Evolutionary conservation across 2,329 filamentous ascomycete genomes (phyloP).

Genomic region (Aspergillus novofumigatus): DNA sequence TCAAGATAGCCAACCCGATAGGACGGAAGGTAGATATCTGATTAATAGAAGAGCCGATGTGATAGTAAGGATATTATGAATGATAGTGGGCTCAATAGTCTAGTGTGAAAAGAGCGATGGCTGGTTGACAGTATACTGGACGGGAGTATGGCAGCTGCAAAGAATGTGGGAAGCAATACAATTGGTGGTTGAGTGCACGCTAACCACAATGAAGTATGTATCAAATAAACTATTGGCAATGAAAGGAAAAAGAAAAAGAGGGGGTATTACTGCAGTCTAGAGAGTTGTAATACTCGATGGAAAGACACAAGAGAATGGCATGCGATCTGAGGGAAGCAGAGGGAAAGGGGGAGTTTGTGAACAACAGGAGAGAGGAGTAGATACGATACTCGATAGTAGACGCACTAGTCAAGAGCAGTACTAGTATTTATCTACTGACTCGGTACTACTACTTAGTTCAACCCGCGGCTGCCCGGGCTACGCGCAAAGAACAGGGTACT

Average conservation of each 20-base stretch:
- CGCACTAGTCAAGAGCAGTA: background rate
- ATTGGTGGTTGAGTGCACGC: background rate
- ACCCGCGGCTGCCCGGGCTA: no score
- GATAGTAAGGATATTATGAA: background rate
- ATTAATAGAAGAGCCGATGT: conserved; percentile 1
- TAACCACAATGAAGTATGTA: conserved; percentile 1
- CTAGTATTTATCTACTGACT: background rate
- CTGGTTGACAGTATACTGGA: background rate
- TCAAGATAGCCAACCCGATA: background rate
- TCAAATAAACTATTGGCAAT: background rate
- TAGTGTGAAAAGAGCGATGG: conserved; percentile 2
- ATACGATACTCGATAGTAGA: background rate
- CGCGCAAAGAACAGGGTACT: background rate
- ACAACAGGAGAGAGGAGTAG: conserved; percentile 3
- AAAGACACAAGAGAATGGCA: background rate
- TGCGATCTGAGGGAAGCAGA: conserved; percentile 1
- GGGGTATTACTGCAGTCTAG: conserved; percentile 1
- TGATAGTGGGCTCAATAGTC: background rate
- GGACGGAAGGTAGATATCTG: background rate
- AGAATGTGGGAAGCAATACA: conserved; percentile 2
- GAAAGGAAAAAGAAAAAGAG: background rate
- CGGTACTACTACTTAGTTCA: no score
- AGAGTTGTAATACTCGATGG: background rate
- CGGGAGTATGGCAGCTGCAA: background rate
- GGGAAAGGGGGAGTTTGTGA: conserved; percentile 1